These are phyloP conservation scores for Puccinia coronata DNA, from an alignment of 1,284 basidiomycete species.

Conservation along the genomic window DNA sequence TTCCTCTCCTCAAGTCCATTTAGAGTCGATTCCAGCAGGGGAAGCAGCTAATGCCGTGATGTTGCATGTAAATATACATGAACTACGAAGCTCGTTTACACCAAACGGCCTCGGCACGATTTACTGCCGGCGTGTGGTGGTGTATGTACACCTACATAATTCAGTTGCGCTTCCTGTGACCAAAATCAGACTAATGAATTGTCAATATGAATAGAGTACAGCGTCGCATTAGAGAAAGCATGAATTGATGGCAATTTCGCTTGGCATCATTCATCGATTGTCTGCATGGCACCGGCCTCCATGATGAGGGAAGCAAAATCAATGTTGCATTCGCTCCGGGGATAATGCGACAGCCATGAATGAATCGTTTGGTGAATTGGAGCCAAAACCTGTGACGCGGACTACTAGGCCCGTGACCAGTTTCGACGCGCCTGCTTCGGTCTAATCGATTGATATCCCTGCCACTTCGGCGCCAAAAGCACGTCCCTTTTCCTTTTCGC, in stretches of 20 bases:
- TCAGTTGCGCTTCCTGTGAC: background rate
- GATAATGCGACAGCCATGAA: conserved; percentile 1
- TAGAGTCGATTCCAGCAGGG: too few relatives aligned
- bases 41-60: conserved; percentile 2
- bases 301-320: background rate
- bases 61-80: background rate
- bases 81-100: background rate
- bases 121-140: background rate
- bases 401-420: background rate
- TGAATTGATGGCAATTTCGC: conserved; percentile 6
- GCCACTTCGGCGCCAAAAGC: conserved; percentile 11
- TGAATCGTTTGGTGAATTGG: background rate
- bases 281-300: background rate
- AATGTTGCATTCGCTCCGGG: background rate
- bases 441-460: background rate
- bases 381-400: background rate
- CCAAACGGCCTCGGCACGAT: background rate
- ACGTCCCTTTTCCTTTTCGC: conserved; percentile 1
- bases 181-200: too few relatives aligned
- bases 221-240: background rate
- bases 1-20: too few relatives aligned
- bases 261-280: background rate
- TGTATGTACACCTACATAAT: background rate
- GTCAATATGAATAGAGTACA: background rate
- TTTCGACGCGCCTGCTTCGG: conserved; percentile 10